These are phyloP conservation scores for Evansstolkia leycettana DNA, from an alignment of 495 filamentous ascomycete genomes.

Conservation along the genomic window DNA sequence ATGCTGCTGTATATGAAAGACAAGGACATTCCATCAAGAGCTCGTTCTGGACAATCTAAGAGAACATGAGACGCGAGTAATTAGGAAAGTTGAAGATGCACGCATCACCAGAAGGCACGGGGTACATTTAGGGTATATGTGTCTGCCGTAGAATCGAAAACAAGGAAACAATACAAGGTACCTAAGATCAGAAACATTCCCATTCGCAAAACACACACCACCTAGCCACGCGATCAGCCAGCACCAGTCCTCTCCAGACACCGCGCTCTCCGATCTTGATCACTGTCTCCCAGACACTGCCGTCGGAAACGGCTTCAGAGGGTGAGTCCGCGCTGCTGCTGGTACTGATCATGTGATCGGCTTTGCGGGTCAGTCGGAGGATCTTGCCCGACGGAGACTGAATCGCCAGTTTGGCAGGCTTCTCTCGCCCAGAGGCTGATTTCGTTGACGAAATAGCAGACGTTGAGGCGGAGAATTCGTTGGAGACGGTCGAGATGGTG, in stretches of 20 bases:
- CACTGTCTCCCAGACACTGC: conserved; percentile 91
- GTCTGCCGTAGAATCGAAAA: conserved; percentile 1
- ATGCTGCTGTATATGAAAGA: background rate
- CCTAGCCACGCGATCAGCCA: conserved; percentile 86
- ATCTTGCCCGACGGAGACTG: conserved; percentile 96
- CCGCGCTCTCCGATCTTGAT: conserved; percentile 93
- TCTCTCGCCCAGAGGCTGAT: conserved; percentile 43
- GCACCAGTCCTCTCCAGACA: conserved; percentile 82
- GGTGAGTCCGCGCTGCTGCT: conserved; percentile 29
- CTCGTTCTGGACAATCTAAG: too few relatives aligned
- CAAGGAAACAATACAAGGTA: conserved; percentile 2
- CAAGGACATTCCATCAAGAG: too few relatives aligned
- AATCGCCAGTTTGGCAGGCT: conserved; percentile 91
- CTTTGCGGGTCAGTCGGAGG: conserved; percentile 76
- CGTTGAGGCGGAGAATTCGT: conserved; percentile 35
- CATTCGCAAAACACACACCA: conserved; percentile 99
- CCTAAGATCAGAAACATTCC: conserved; percentile 45
- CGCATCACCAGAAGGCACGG: too few relatives aligned
- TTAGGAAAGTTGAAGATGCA: too few relatives aligned
- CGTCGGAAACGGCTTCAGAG: conserved; percentile 51
- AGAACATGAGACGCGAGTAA: too few relatives aligned
- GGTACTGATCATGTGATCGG: conserved; percentile 49
- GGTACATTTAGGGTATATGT: background rate
- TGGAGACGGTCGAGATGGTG: conserved; percentile 25
- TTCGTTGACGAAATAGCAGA: conserved; percentile 43